Evolutionary conservation across 495 filamentous ascomycete species (phyloP).

Genomic region (Lasiosphaeriaceae sp.): DNA sequence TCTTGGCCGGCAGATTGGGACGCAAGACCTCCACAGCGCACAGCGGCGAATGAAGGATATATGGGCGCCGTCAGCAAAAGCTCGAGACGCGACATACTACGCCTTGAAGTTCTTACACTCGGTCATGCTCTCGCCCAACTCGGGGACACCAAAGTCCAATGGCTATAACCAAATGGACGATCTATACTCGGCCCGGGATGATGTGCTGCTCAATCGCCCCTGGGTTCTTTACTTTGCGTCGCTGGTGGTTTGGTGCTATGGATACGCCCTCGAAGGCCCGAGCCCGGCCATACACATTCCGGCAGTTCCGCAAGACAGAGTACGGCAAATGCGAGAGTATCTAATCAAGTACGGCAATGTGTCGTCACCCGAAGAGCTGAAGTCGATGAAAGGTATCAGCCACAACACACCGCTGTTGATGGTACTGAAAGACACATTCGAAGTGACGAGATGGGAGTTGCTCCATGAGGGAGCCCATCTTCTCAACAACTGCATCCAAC

Average conservation of each 20-base stretch:
- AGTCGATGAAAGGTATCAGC: conserved; percentile 71
- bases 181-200: conserved; percentile 77
- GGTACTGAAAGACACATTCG: conserved; percentile 77
- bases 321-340: conserved; percentile 75
- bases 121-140: conserved; percentile 61
- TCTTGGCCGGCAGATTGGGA: conserved; percentile 79
- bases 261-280: conserved; percentile 84
- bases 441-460: conserved; percentile 84
- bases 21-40: conserved; percentile 73
- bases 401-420: conserved; percentile 77
- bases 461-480: conserved; percentile 79
- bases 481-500: conserved; percentile 70
- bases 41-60: conserved; percentile 79
- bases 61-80: conserved; percentile 90
- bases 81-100: conserved; percentile 90
- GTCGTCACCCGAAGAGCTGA: conserved; percentile 75
- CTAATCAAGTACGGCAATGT: conserved; percentile 70
- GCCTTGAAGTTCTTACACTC: conserved; percentile 81
- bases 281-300: conserved; percentile 48
- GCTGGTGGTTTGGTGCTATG: conserved; percentile 93
- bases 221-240: conserved; percentile 97
- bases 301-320: conserved; percentile 57
- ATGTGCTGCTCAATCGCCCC: conserved; percentile 84
- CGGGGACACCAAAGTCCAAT: conserved; percentile 27
- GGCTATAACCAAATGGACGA: conserved; percentile 31